Evolutionary conservation across 192 early-diverging fungal genomes (phyloP), one percentile per base, ranked within the genome.

Genomic region (Umbelopsis ramanniana): DNA sequence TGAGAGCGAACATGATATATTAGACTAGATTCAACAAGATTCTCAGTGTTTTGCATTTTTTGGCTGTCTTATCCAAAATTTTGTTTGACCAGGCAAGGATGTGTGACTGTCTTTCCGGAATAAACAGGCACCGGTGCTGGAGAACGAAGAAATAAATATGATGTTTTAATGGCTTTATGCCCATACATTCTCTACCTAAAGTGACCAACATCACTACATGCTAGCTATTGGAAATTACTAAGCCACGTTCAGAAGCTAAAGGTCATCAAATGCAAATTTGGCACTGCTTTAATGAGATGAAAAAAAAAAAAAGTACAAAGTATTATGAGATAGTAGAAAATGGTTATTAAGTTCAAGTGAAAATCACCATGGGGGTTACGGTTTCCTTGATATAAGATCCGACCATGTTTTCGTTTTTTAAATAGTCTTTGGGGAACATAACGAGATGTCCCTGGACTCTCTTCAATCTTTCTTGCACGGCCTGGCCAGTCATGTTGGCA

Each of bases 331-430:
- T 54, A 46, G 24, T 26, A 23, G 53, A 26, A 29, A 26, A 54
- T 22, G 22, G 10, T 52, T 11, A 7, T 52, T 23, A 12, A 47
- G 22, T 74, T 79, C n/a, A 88, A 37, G 85, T 86, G 66, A 86
- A 88, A 54, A 86, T 83, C 38, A 82, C 81, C 84, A 87, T 87
- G 9, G 84, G 87, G 6, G 84, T 78, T 6, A 89, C 78, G 0
- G 80, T 74, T 50, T 83, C 85, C 37, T 82, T 70, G 10, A 87
- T 72, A 15, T 54, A 80, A 17, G 79, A 79, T 57, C 83, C 83
- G 22, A 88, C 22, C 66, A 88, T 73, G 50, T 88, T 86, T 72
- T 88, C 86, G 7, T 82, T 71, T 52, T 68, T 72, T 68, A 88
- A 69, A 53, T 84, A 88, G 29, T 76, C 52, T 5, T 43, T 74